A percentile compares a stretch with the other conserved stretches of the same genome.
Conservation (phyloP, 2,329 filamentous ascomycete species). For the Alternaria atra region DNA sequence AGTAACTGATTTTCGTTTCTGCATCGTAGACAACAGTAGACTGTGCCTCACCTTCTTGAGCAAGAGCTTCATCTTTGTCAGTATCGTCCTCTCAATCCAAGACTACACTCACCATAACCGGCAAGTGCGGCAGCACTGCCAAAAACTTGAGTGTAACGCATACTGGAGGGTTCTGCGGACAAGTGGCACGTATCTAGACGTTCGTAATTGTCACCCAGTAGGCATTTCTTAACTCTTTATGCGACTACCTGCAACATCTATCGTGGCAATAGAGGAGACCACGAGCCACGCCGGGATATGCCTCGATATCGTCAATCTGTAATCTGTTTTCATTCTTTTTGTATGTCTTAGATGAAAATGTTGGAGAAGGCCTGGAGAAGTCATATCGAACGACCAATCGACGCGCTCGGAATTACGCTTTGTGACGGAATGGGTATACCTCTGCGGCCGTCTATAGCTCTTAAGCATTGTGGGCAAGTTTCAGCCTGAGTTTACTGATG, state of each 20-base stretch:
- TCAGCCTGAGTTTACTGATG: slow-evolving; percentile 36
- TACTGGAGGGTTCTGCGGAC: slow-evolving; percentile 20
- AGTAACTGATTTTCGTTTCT: slow-evolving; percentile 44
- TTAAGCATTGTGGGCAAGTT: slow-evolving; percentile 30
- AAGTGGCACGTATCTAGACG: slow-evolving; percentile 11
- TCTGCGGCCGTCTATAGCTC: slow-evolving; percentile 23
- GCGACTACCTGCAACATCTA: slow-evolving; percentile 12
- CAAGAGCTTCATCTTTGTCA: slow-evolving; percentile 31
- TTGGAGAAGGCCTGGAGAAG: slow-evolving; percentile 20
- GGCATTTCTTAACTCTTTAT: slow-evolving; percentile 34
- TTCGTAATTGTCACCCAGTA: slow-evolving; percentile 8
- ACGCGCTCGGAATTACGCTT: slow-evolving; percentile 26
- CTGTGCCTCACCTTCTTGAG: slow-evolving; percentile 41
- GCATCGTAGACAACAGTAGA: slow-evolving; percentile 43
- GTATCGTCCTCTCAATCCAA: background rate
- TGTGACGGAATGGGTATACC: slow-evolving; percentile 24
- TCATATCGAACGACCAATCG: slow-evolving; percentile 35
- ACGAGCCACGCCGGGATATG: slow-evolving; percentile 21
- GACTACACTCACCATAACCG: slow-evolving; percentile 30
- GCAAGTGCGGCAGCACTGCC: slow-evolving; percentile 41
- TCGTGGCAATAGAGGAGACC: slow-evolving; percentile 22
- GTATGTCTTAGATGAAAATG: slow-evolving; percentile 41
- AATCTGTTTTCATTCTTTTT: slow-evolving; percentile 31
- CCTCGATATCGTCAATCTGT: slow-evolving; percentile 23
- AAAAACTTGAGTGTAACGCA: slow-evolving; percentile 40